A percentile compares a stretch with the other conserved stretches of the same genome.
These are phyloP conservation scores for Torrubiella hemipterigena DNA, from an alignment of 2,329 filamentous ascomycete species.

Conservation along the genomic window DNA sequence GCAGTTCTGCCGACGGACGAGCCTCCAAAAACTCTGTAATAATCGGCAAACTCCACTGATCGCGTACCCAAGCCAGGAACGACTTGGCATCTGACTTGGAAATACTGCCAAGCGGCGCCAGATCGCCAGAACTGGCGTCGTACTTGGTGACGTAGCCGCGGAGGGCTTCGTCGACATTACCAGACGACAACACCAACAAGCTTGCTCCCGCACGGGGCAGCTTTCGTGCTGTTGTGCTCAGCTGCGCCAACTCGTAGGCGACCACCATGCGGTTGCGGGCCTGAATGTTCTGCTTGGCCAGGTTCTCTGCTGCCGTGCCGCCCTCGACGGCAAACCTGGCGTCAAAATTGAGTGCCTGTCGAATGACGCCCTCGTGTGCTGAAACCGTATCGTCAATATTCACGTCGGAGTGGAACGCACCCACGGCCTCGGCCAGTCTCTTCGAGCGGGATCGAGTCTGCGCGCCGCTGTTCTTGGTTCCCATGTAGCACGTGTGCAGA, in stretches of 20 bases:
- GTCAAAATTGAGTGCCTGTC: constrained; percentile 42
- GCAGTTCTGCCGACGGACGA: constrained; percentile 40
- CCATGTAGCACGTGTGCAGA: constrained; percentile 41
- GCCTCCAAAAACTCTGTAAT: constrained; percentile 51
- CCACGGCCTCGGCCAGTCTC: constrained; percentile 48
- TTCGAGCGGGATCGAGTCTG: constrained; percentile 58
- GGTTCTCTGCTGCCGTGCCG: constrained; percentile 43
- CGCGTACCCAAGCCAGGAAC: constrained; percentile 48
- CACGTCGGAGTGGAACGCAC: constrained; percentile 59
- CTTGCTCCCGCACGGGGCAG: constrained; percentile 38
- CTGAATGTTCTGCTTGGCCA: constrained; percentile 58
- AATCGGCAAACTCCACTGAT: constrained; percentile 48
- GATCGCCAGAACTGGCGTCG: constrained; percentile 40
- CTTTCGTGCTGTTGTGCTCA: constrained; percentile 46
- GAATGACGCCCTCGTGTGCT: constrained; percentile 47
- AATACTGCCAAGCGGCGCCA: constrained; percentile 14
- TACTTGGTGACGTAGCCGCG: constrained; percentile 20
- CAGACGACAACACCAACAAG: constrained; percentile 49
- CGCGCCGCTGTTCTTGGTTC: constrained; percentile 50
- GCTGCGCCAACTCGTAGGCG: constrained; percentile 50
- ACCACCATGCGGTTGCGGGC: constrained; percentile 53
- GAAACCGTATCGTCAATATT: constrained; percentile 60
- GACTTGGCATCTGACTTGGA: constrained; percentile 51
- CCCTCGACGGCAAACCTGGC: constrained; percentile 40
- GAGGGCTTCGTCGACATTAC: constrained; percentile 42